Base-by-base conservation (phyloP, 108 stramenopile species). In the Seminavis robusta region DNA sequence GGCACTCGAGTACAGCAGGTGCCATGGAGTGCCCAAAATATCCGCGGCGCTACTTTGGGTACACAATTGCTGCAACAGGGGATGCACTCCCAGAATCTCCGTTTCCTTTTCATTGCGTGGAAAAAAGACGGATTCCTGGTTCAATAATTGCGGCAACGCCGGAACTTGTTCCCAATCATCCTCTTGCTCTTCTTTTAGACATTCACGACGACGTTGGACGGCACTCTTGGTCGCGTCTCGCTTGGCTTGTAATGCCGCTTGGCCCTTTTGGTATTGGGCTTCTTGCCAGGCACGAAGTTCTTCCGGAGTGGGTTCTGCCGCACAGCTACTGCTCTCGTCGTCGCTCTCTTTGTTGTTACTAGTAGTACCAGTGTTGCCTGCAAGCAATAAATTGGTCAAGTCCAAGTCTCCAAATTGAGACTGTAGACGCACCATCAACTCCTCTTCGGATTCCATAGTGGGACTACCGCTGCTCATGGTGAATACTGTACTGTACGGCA, bases 321-420 rank as follows among this genome's bases (percentile, higher is more conserved):
- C 9, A 19, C 4, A 0, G 29, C 57, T 74, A 23, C 63, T 59
- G n/a, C 48, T 30, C 11, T 45, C 55, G 20, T 30, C 41, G 21
- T 36, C 54, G 40, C 54, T 31, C 33, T 56, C 37, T 30, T 37
- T 43, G 9, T 30, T 37, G 25, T 40, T 47, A 16, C 40, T 41
- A 26, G 37, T 29, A 29, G 39, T n/a, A n/a, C n/a, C n/a, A n/a
- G n/a, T n/a, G n/a, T n/a, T 33, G 15, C 20, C 29, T 16, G 44
- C 63, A 26, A 52, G 11, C 27, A 74, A 40, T 28, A 81, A 46
- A 0, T 54, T 21, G 24, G 36, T 44, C 53, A 83, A 55, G 47
- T 84, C 69, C 40, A 84, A 51, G 47, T 83, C 77, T 48, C 82
- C 82, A 49, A 84, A 84, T 41, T 84, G 82, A 0, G 69, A 47